Conservation (phyloP, 345 rosid species). For the Pelargonium nanum region DNA sequence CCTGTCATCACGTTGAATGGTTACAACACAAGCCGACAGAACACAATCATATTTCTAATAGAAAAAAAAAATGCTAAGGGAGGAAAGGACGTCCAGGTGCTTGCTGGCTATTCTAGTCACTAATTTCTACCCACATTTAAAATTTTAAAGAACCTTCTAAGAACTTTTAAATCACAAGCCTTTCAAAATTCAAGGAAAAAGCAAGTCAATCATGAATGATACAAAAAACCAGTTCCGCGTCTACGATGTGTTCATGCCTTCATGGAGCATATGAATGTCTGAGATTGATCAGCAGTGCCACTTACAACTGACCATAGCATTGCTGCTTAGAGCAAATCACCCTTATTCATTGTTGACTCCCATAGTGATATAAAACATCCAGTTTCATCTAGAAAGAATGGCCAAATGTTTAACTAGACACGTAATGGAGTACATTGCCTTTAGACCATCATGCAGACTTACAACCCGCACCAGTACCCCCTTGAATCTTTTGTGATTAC, state of each 20-base stretch:
- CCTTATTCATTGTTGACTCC: not conserved
- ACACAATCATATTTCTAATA: not conserved
- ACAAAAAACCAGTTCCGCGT: no score
- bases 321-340: not conserved
- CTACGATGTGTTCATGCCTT: no score
- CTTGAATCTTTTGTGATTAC: not conserved
- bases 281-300: no score
- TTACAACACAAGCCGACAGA: not conserved
- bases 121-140: no score
- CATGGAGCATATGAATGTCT: no score
- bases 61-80: not conserved
- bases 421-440: not conserved
- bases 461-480: not conserved
- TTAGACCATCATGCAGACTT: not conserved
- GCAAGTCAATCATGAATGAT: no score
- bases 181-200: no score
- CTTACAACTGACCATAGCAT: not conserved
- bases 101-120: no score
- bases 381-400: not conserved
- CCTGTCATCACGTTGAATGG: slow-evolving; percentile 33
- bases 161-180: no score
- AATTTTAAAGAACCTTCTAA: no score
- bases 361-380: not conserved
- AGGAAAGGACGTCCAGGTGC: not conserved
- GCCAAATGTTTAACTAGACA: not conserved